phyloP scores from a whole-genome alignment of 441 rosid genomes.

The Euphorbia corollata region DNA sequence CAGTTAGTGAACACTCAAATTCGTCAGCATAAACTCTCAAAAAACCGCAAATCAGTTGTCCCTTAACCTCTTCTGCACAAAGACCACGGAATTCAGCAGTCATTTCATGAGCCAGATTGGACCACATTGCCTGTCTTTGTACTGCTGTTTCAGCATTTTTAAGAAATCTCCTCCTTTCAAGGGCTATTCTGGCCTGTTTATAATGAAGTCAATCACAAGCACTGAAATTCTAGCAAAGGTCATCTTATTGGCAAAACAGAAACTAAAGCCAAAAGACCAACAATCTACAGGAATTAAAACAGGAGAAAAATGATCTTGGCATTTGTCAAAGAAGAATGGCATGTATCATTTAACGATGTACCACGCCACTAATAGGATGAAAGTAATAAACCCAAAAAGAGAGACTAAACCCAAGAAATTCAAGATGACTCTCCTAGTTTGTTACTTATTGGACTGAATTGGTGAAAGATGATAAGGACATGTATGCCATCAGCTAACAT shows the following conservation, averaged over 20 bases:
- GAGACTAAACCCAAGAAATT: neutral
- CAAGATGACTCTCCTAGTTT: slow-evolving; percentile 3
- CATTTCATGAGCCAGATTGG: slow-evolving; percentile 99
- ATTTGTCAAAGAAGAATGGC: slow-evolving; percentile 2
- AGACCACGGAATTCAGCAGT: slow-evolving; percentile 99
- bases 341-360: neutral
- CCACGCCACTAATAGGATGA: neutral
- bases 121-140: slow-evolving; percentile 98
- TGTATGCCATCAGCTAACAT: neutral
- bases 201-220: slow-evolving; percentile 19
- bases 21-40: slow-evolving; percentile 2
- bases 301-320: slow-evolving; percentile 1
- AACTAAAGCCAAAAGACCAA: neutral
- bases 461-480: neutral
- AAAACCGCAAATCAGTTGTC: slow-evolving; percentile 11
- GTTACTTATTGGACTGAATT: neutral
- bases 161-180: slow-evolving; percentile 85
- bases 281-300: neutral
- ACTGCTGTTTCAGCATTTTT: slow-evolving; percentile 95
- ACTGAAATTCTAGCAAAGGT: slow-evolving; percentile 11
- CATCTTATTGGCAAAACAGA: neutral
- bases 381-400: neutral
- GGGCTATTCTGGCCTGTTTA: slow-evolving; percentile 88
- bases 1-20: slow-evolving; percentile 18
- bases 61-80: slow-evolving; percentile 94